Base-by-base conservation (phyloP, 352 stramenopile genomes). In the Phytopythium helicoides region DNA sequence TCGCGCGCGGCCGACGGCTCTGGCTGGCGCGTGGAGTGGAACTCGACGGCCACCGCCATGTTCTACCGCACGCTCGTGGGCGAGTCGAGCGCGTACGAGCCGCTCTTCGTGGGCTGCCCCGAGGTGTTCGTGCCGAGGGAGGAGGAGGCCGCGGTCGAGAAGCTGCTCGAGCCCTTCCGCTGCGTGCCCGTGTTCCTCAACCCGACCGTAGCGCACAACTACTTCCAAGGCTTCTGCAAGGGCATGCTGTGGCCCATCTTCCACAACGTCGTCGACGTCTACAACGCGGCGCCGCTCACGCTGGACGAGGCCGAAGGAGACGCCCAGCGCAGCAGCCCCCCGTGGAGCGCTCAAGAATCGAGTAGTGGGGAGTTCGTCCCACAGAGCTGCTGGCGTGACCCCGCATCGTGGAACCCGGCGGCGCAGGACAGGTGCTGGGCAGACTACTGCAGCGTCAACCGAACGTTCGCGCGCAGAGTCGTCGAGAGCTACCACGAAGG, bases 241-340 rank as follows among this genome's bases (percentile, higher is more conserved):
- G 92, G 94, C 42, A 84, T 98, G n/a, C 81, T 99, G 15, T 99
- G 96, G 96, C 95, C 96, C 1, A 82, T 98, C 26, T 94, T 99
- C 58, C 96, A 99, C 72, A 98, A 98, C 66, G 89, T 98, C 6
- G 86, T 97, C 31, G 96, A 98, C 54, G 94, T 99, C 1, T 99
- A 99, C 67, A 91, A 90, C 54, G 86, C 77, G 36, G 80, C 81
- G 18, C 64, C 87, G 58, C 67, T 91, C 19, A 60, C 70, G 34
- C 63, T 91, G 15, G 82, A 91, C 54, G 66, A 74, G 18, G 66
- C 57, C 54, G 66, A 74, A 18, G 66, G 57, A 31, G 45, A 46
- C 11, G 23, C 10, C 23, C 23, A 23, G 15, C 11, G n/a, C n/a
- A n/a, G n/a, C n/a, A n/a, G n/a, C n/a, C n/a, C 14, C 8, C 15